A percentile compares a stretch with the other conserved stretches of the same genome.
Evolutionary conservation across 2,329 filamentous ascomycete genomes (phyloP).

Genomic region (Aspergillus floridensis): DNA sequence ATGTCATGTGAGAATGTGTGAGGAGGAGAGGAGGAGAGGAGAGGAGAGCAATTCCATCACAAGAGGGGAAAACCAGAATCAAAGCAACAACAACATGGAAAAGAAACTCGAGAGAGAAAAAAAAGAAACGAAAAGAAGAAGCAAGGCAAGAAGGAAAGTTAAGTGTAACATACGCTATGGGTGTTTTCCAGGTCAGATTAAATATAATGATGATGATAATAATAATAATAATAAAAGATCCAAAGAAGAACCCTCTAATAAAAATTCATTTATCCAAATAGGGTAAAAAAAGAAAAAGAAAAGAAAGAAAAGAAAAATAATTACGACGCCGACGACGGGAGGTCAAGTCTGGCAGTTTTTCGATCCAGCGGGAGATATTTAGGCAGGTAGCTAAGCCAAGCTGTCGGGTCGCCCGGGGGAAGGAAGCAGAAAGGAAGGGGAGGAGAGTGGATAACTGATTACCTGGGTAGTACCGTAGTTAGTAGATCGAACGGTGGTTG

Average conservation of each 20-base stretch:
- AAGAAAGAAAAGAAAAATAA: slow-evolving; percentile 15
- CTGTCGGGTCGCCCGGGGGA: slow-evolving; percentile 21
- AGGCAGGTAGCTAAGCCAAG: slow-evolving; percentile 19
- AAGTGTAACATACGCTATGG: background rate
- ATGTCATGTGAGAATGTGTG: background rate
- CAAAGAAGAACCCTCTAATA: too few relatives aligned
- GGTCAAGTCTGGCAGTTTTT: slow-evolving; percentile 9
- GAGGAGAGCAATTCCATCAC: background rate
- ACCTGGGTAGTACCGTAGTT: too few relatives aligned
- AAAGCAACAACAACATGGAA: background rate
- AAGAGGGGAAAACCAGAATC: too few relatives aligned
- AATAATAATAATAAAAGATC: too few relatives aligned
- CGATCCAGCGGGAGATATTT: slow-evolving; percentile 16
- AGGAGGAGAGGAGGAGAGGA: slow-evolving; percentile 3
- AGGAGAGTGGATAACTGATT: too few relatives aligned
- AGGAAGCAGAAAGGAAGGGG: background rate
- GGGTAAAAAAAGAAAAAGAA: slow-evolving; percentile 10
- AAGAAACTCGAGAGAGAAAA: background rate
- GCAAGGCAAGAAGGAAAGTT: slow-evolving; percentile 4
- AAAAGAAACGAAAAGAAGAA: slow-evolving; percentile 7
- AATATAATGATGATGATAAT: slow-evolving; percentile 6
- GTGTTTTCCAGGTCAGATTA: slow-evolving; percentile 10
- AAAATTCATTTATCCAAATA: too few relatives aligned
- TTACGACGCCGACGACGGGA: slow-evolving; percentile 11
- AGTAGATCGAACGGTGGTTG: slow-evolving; percentile 14